Base-by-base conservation (phyloP, 441 rosid species). In the Erodium moschatum region DNA sequence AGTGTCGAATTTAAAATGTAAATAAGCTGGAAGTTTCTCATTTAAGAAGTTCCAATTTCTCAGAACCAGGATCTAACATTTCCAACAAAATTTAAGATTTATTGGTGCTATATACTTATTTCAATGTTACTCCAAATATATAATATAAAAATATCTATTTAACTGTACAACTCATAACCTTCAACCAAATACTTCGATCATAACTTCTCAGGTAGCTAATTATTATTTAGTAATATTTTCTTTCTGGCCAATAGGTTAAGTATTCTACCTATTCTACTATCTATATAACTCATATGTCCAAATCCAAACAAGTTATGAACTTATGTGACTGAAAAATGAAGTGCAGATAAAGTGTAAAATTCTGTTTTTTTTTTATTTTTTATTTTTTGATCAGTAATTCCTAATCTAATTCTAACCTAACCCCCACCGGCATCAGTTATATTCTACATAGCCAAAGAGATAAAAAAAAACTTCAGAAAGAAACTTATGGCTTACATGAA, bases 401-500 rank as follows among this genome's bases (percentile, higher is more conserved):
- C 27, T 24, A 24, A 24, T 24, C 27, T 24, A 24, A 24, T 24
- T 24, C 27, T 24, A 24, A 24, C n/a, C n/a, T n/a, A n/a, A n/a
- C 27, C 27, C 27, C 27, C 27, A 24, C 27, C 27, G 1, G 27
- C 27, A 33, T 3, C 38, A 16, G 62, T 48, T 69, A 70, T 60
- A 71, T 16, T 54, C 38, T 54, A 72, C 42, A 73, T 40, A n/a
- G 42, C 65, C 67, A 40, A 64, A 46, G 61, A 19, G 63, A 9
- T 62, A 33, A 1, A 24, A 0, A 0, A 4, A 6, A 42, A 62
- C 35, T 20, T 6, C 35, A 4, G 60, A 18, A 44, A 70, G 70
- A 24, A 64, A 66, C 27, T 40, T n/a, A 60, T 7, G 27, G 71
- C 95, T 85, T 84, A 89, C 96, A 67, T 93, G 98, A 76, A 93